A percentile compares a stretch with the other conserved stretches of the same genome.
Conservation (phyloP, 2,329 filamentous ascomycete species). For the Penicillium sp. region DNA sequence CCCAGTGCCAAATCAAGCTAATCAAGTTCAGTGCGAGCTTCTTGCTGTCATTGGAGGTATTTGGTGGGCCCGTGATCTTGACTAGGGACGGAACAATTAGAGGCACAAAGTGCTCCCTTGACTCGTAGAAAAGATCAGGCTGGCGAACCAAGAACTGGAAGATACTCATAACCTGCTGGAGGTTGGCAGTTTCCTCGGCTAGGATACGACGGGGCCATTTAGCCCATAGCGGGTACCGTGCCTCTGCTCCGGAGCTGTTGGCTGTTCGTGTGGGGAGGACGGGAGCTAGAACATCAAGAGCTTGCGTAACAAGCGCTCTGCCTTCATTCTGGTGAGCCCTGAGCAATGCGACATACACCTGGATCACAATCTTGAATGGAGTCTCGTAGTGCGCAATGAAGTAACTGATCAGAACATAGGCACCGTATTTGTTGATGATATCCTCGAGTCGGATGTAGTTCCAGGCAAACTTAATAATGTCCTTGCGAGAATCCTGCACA, state of each 20-base stretch:
- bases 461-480: conserved; percentile 99
- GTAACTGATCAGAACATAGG: conserved; percentile 94
- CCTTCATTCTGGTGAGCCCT: conserved; percentile 95
- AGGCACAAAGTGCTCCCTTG: conserved; percentile 83
- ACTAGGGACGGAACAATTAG: conserved; percentile 84
- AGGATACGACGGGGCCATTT: conserved; percentile 86
- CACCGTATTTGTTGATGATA: conserved; percentile 97
- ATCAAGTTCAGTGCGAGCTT: conserved; percentile 89
- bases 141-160: conserved; percentile 95
- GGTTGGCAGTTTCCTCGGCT: conserved; percentile 89
- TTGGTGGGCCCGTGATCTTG: conserved; percentile 78
- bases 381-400: conserved; percentile 98
- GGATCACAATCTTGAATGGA: conserved; percentile 89
- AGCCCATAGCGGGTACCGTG: conserved; percentile 78
- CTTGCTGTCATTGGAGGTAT: conserved; percentile 85
- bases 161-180: conserved; percentile 94
- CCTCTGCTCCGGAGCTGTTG: conserved; percentile 59
- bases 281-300: conserved; percentile 90
- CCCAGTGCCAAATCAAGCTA: conserved; percentile 88
- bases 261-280: conserved; percentile 76
- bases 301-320: conserved; percentile 85
- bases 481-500: conserved; percentile 88
- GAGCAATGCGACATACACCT: conserved; percentile 88
- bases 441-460: conserved; percentile 98
- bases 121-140: conserved; percentile 90